Percentiles rank a stretch among this genome's conserved stretches.
These are phyloP conservation scores for Cucurbita moschata DNA, from an alignment of 306 rosid species.

Conservation along the genomic window DNA sequence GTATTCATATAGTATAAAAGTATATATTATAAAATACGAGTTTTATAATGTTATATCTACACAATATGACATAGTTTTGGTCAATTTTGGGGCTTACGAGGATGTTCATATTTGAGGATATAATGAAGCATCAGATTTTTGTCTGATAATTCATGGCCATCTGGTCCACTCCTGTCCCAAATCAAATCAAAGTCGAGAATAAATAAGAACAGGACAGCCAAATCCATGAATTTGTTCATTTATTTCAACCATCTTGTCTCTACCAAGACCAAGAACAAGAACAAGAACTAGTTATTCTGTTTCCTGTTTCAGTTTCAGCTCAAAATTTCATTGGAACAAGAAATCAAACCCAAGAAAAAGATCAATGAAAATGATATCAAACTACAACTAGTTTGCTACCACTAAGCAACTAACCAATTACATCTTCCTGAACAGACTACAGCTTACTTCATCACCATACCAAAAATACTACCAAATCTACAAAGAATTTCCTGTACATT, in stretches of 20 bases:
- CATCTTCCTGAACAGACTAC: neutral
- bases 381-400: neutral
- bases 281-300: no score
- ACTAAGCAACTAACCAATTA: neutral
- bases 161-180: neutral
- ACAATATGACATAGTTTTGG: no score
- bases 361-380: neutral
- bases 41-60: no score
- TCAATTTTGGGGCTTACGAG: neutral
- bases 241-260: neutral
- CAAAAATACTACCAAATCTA: neutral
- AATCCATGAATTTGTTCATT: neutral
- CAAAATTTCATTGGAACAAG: neutral
- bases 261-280: neutral
- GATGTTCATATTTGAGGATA: neutral
- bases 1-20: no score
- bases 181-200: neutral
- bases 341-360: neutral
- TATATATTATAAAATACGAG: no score
- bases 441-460: neutral
- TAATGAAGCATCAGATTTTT: neutral
- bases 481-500: slow-evolving; percentile 5
- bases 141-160: neutral
- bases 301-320: neutral
- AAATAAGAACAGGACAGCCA: neutral